Conservation (phyloP, 1,139 yeast genomes). For the Geotrichum armillariae region DNA sequence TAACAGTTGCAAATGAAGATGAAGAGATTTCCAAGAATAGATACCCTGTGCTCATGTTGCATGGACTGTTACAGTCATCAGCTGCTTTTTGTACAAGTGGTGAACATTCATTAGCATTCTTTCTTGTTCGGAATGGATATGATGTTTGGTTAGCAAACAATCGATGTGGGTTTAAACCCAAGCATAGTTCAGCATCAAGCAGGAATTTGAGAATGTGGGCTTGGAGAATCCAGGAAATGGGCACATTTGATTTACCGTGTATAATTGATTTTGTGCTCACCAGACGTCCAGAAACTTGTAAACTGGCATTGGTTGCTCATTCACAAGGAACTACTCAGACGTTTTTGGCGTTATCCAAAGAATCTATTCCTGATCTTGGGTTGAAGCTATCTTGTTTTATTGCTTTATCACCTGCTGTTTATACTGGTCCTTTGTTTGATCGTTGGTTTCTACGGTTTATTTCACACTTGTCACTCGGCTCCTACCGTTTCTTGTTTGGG, state of each 20-base stretch:
- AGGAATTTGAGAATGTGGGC: slow-evolving; percentile 56
- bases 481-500: slow-evolving; percentile 53
- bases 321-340: slow-evolving; percentile 93
- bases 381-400: slow-evolving; percentile 62
- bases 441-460: slow-evolving; percentile 50
- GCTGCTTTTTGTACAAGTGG: slow-evolving; percentile 86
- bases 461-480: slow-evolving; percentile 27
- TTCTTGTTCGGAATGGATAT: slow-evolving; percentile 60
- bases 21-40: slow-evolving; percentile 34
- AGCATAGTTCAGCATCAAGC: slow-evolving; percentile 49
- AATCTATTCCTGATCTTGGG: slow-evolving; percentile 47
- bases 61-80: slow-evolving; percentile 84
- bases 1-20: slow-evolving; percentile 52
- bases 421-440: slow-evolving; percentile 71
- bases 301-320: slow-evolving; percentile 72
- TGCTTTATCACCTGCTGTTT: slow-evolving; percentile 88
- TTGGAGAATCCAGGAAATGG: slow-evolving; percentile 87
- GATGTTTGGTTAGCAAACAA: slow-evolving; percentile 97
- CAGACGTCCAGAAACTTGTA: slow-evolving; percentile 41
- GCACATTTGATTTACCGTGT: slow-evolving; percentile 71
- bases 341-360: slow-evolving; percentile 56
- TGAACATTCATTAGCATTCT: slow-evolving; percentile 67
- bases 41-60: slow-evolving; percentile 71
- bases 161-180: slow-evolving; percentile 78
- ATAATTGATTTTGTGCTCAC: slow-evolving; percentile 61